Conservation (phyloP, 495 filamentous ascomycete genomes). For the Darksidea phi region DNA sequence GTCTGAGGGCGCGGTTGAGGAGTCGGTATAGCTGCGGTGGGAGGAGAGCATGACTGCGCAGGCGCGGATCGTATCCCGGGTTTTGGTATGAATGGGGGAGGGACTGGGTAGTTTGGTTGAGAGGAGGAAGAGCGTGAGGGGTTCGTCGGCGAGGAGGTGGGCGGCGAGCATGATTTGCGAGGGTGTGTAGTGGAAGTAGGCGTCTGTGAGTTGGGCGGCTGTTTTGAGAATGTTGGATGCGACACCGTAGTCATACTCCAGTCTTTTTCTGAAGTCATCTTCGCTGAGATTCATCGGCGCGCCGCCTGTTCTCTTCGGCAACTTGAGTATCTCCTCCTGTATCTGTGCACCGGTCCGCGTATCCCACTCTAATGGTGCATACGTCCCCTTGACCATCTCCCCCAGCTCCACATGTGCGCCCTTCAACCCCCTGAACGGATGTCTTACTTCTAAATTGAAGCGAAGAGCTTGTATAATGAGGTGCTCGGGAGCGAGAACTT, state of each 20-base stretch:
- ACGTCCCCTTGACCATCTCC: slow-evolving; percentile 58
- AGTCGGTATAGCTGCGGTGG: slow-evolving; percentile 37
- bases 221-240: slow-evolving; percentile 73
- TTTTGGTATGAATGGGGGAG: slow-evolving; percentile 36
- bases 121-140: slow-evolving; percentile 70
- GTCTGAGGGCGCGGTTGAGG: slow-evolving; percentile 40
- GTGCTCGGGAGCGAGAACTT: slow-evolving; percentile 85
- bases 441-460: slow-evolving; percentile 88
- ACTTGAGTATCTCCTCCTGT: slow-evolving; percentile 38
- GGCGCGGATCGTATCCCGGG: slow-evolving; percentile 46
- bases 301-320: slow-evolving; percentile 29
- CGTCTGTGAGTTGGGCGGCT: slow-evolving; percentile 82
- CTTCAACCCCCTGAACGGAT: slow-evolving; percentile 84
- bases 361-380: slow-evolving; percentile 43
- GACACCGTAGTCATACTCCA: slow-evolving; percentile 65
- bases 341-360: slow-evolving; percentile 48
- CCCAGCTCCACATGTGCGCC: slow-evolving; percentile 82
- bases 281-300: slow-evolving; percentile 21
- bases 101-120: slow-evolving; percentile 59
- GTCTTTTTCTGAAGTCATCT: slow-evolving; percentile 47
- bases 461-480: slow-evolving; percentile 88
- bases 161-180: slow-evolving; percentile 89
- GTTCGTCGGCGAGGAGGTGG: slow-evolving; percentile 69
- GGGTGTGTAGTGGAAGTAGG: slow-evolving; percentile 93
- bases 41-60: slow-evolving; percentile 46